Conservation (phyloP, 805 yeast genomes). For the Saccharomycopsis javanensis region DNA sequence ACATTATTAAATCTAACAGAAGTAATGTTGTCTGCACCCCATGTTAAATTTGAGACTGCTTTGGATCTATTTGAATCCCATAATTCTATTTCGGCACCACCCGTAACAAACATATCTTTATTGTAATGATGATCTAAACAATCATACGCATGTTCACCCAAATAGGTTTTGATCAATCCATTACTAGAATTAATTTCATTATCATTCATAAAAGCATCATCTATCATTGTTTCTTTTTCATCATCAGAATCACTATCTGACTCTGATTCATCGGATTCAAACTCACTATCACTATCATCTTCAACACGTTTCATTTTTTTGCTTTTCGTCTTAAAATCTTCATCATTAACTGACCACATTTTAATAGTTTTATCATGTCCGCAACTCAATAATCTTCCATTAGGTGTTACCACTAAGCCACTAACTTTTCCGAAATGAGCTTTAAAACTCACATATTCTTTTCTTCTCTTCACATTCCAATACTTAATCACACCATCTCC, state of each 20-base stretch:
- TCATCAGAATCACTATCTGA: conserved; percentile 27
- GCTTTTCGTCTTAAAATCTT: conserved; percentile 31
- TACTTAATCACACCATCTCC: conserved; percentile 94
- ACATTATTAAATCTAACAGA: conserved; percentile 81
- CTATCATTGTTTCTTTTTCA: conserved; percentile 13
- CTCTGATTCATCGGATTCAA: conserved; percentile 5
- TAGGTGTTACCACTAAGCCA: conserved; percentile 72
- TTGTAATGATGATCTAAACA: conserved; percentile 79
- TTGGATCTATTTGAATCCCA: conserved; percentile 84
- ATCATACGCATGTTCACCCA: conserved; percentile 77
- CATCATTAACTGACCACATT: conserved; percentile 68
- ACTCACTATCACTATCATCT: conserved; percentile 15
- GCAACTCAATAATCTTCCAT: conserved; percentile 62
- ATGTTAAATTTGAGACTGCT: conserved; percentile 67
- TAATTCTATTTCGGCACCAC: conserved; percentile 80
- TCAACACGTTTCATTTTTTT: conserved; percentile 11
- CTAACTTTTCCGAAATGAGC: conserved; percentile 89
- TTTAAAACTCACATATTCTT: conserved; percentile 64
- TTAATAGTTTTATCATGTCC: conserved; percentile 80
- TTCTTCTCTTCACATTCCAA: conserved; percentile 75
- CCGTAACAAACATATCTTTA: conserved; percentile 74
- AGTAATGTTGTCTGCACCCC: conserved; percentile 94
- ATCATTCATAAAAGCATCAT: conserved; percentile 25
- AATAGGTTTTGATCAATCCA: conserved; percentile 68
- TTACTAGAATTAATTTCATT: conserved; percentile 27